Evolutionary conservation across 1,284 basidiomycete genomes (phyloP), one percentile per base, ranked within the genome.

Genomic region (Irpex lacteus): DNA sequence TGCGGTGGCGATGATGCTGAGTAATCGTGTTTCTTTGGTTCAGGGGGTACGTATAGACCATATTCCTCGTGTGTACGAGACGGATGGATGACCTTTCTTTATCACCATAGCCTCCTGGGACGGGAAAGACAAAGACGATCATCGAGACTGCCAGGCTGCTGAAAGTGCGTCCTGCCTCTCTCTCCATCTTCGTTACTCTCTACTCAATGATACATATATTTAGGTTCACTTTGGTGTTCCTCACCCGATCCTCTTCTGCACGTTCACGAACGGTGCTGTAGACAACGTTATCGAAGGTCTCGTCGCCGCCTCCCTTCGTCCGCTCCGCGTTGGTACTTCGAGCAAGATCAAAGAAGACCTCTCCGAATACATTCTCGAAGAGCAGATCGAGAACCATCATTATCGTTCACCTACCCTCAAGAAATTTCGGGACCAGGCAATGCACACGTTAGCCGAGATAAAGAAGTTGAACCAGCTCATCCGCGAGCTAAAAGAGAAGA

Each of bases 241-340:
- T 7, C 86, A 93, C 52, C 95, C 95, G 0, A 82, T 98, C 55
- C 84, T 98, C 13, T 89, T 98, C 2, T 93, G 92, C 73, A 96
- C 96, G 0, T 96, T 94, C 73, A 98, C 96, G 47, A 97, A 98
- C 69, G 92, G 90, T 26, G 95, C 96, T 0, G 94, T 97, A n/a
- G 95, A 98, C 74, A 95, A 98, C 69, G 84, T 98, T 6, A 87
- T 96, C 38, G 89, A 92, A 70, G 90, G 91, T 0, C 81, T 94
- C 26, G 82, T 82, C 65, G 36, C 57, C 13, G n/a, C 34, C 8
- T 38, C 54, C 55, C 21, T 56, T 5, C 54, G 26, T 61, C 90
- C 94, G 0, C 77, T 97, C 4, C 90, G 96, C 1, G 82, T 94
- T 9, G 94, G 94, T 2, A 86, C 82, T 44, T 80, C 81, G 1